Conservation (phyloP, 2,329 filamentous ascomycete genomes). For the Phaeosphaeria sp. region DNA sequence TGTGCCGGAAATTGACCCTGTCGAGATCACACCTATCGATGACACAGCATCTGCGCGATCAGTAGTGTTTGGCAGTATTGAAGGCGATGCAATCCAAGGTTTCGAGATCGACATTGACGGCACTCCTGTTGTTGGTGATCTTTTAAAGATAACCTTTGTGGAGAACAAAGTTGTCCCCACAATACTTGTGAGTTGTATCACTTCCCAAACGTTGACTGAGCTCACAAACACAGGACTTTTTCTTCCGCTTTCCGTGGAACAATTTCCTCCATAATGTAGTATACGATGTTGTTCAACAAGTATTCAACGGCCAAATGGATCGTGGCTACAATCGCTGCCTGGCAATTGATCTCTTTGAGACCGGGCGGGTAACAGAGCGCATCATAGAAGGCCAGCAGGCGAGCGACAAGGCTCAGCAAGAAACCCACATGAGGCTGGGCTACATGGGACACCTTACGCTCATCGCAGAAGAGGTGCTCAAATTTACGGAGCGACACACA, state of each 20-base stretch:
- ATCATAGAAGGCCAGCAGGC: conserved; percentile 90
- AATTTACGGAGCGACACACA: conserved; percentile 93
- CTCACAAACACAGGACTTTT: conserved; percentile 75
- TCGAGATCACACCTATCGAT: conserved; percentile 47
- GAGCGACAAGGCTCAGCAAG: conserved; percentile 83
- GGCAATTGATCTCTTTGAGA: conserved; percentile 91
- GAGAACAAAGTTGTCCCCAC: conserved; percentile 93
- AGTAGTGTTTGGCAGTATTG: conserved; percentile 42
- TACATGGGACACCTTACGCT: conserved; percentile 99
- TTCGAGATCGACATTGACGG: conserved; percentile 67
- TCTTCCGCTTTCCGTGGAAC: conserved; percentile 99
- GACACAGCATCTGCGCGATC: conserved; percentile 43
- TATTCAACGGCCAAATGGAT: conserved; percentile 98
- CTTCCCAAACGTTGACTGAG: background rate
- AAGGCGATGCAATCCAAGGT: conserved; percentile 40
- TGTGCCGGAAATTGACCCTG: conserved; percentile 36
- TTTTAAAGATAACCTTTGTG: conserved; percentile 94
- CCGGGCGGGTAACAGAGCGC: conserved; percentile 84
- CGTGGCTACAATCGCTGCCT: conserved; percentile 89
- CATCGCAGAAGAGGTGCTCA: conserved; percentile 97
- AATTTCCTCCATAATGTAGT: conserved; percentile 99
- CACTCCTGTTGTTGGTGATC: conserved; percentile 87
- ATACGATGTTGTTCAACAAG: conserved; percentile 98
- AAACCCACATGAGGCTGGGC: conserved; percentile 87
- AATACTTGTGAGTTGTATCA: conserved; percentile 75